Conservation (phyloP, 2,329 filamentous ascomycete genomes). For the Beauveria bassiana region DNA sequence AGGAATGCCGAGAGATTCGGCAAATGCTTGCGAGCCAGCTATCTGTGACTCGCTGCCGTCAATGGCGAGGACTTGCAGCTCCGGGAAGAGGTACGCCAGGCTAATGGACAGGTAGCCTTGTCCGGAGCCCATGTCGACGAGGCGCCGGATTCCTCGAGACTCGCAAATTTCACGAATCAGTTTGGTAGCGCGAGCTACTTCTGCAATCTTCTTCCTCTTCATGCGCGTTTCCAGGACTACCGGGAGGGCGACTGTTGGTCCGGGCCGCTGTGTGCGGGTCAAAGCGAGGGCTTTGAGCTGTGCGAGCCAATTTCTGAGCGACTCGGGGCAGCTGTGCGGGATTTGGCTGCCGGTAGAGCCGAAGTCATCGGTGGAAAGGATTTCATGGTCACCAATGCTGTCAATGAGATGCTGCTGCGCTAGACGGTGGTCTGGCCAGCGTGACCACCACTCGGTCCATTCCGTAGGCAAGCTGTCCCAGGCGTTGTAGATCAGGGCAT, state of each 20-base stretch:
- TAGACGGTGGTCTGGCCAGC: constrained; percentile 21
- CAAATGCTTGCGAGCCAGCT: constrained; percentile 19
- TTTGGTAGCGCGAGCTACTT: constrained; percentile 21
- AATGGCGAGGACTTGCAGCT: constrained; percentile 22
- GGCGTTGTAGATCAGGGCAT: constrained; percentile 23
- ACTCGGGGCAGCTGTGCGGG: constrained; percentile 13
- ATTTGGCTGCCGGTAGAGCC: background rate
- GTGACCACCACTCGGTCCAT: constrained; percentile 24
- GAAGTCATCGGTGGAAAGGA: background rate
- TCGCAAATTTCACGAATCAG: constrained; percentile 20
- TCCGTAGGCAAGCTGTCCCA: constrained; percentile 23
- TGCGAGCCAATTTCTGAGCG: constrained; percentile 19
- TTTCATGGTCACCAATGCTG: constrained; percentile 17
- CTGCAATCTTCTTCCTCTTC: constrained; percentile 24
- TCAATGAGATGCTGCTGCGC: constrained; percentile 24
- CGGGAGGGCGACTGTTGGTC: constrained; percentile 15
- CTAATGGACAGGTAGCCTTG: constrained; percentile 24
- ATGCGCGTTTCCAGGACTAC: constrained; percentile 19
- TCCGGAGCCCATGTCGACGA: constrained; percentile 22
- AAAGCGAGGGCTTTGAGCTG: constrained; percentile 19
- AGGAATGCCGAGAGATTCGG: constrained; percentile 17
- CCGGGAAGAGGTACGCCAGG: constrained; percentile 22
- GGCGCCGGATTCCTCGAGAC: constrained; percentile 17
- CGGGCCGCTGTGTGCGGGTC: constrained; percentile 16
- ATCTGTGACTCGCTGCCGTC: constrained; percentile 25